A percentile compares a stretch with the other conserved stretches of the same genome.
Evolutionary conservation across 2,329 filamentous ascomycete species (phyloP).

Genomic region (Pyricularia sp.): DNA sequence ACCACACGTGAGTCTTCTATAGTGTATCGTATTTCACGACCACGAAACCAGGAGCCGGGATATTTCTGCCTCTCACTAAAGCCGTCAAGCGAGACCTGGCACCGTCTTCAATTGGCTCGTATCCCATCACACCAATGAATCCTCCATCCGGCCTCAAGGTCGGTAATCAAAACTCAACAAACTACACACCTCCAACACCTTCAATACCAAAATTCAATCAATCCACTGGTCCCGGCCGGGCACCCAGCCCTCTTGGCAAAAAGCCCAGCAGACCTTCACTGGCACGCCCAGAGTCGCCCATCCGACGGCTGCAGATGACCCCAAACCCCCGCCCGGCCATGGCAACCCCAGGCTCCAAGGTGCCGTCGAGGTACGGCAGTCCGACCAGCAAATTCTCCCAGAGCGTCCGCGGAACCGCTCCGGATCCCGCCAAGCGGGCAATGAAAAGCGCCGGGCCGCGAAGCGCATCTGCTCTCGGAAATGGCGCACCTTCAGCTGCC

Average conservation of each 20-base stretch:
- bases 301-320: constrained; percentile 58
- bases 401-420: constrained; percentile 51
- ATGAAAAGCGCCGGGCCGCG: constrained; percentile 40
- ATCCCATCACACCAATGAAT: constrained; percentile 61
- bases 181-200: constrained; percentile 55
- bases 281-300: constrained; percentile 80
- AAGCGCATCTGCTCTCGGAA: constrained; percentile 50
- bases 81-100: constrained; percentile 59
- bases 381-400: constrained; percentile 53
- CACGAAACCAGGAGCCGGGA: constrained; percentile 69
- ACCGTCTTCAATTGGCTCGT: constrained; percentile 36
- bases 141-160: constrained; percentile 45
- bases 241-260: constrained; percentile 63
- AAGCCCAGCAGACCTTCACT: constrained; percentile 57
- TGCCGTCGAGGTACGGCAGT: constrained; percentile 51
- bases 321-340: constrained; percentile 50
- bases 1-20: constrained; percentile 7
- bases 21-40: constrained; percentile 76
- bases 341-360: constrained; percentile 38
- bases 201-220: constrained; percentile 75
- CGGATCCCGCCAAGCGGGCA: constrained; percentile 49
- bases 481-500: constrained; percentile 9
- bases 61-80: constrained; percentile 84
- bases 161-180: constrained; percentile 47
- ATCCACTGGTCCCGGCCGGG: constrained; percentile 68